Conservation (phyloP, 768 basidiomycete genomes). For the Kwoniella dendrophila region DNA sequence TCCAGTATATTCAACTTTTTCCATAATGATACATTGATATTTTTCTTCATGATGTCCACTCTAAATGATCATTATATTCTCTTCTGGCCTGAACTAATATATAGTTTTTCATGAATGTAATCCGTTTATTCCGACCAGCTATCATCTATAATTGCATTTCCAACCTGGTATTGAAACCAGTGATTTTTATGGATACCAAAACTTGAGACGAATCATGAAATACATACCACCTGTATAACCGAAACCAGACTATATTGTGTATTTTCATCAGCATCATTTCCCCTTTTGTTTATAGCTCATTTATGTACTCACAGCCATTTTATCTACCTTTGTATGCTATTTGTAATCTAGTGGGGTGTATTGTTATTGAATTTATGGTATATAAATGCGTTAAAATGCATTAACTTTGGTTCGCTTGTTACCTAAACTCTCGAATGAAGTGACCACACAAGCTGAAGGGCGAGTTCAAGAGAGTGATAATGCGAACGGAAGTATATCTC, state of each 20-base stretch:
- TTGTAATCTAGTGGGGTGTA: neutral
- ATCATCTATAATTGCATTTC: neutral
- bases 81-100: too few relatives aligned
- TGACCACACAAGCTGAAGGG: neutral
- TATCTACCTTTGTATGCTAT: neutral
- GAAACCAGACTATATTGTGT: slow-evolving; percentile 64
- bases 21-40: neutral
- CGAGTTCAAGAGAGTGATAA: neutral
- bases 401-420: slow-evolving; percentile 21
- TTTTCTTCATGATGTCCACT: too few relatives aligned
- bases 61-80: too few relatives aligned
- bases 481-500: neutral
- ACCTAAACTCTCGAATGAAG: neutral
- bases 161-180: too few relatives aligned
- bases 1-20: too few relatives aligned
- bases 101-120: too few relatives aligned
- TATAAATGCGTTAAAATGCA: slow-evolving; percentile 6
- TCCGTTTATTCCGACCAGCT: too few relatives aligned
- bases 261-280: neutral
- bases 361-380: neutral
- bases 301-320: slow-evolving; percentile 38
- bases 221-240: slow-evolving; percentile 66
- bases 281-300: neutral
- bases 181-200: too few relatives aligned
- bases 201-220: neutral